Conservation (phyloP, 2,329 filamentous ascomycete species). For the Tolypocladium tropicale region DNA sequence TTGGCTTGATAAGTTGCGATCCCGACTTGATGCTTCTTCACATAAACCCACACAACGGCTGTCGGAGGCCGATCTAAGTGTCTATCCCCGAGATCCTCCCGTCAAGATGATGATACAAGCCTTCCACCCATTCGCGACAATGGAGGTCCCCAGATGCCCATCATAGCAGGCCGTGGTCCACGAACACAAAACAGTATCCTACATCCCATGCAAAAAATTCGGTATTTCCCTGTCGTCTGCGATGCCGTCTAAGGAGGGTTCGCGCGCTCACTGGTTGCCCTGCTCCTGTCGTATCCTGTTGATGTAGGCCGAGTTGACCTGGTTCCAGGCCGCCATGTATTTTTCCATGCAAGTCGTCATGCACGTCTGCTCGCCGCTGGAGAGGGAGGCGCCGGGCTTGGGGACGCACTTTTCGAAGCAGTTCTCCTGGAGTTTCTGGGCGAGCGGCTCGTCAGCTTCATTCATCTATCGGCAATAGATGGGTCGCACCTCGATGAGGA, state of each 20-base stretch:
- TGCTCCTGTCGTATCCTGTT: constrained; percentile 50
- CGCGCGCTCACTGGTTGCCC: constrained; percentile 9
- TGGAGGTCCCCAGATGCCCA: neutral
- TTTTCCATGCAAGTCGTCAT: constrained; percentile 74
- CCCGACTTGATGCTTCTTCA: neutral
- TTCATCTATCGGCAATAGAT: neutral
- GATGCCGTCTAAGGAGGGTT: neutral
- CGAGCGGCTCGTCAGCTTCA: neutral
- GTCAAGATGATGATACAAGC: neutral
- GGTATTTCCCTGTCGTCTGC: neutral
- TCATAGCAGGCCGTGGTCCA: neutral
- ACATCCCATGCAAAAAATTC: neutral
- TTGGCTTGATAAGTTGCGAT: neutral
- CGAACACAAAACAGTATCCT: neutral
- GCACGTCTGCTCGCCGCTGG: constrained; percentile 59
- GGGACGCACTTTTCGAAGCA: constrained; percentile 72
- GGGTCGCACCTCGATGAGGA: constrained; percentile 53
- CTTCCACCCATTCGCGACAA: too few species aligned
- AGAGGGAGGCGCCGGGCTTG: constrained; percentile 56
- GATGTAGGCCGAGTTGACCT: constrained; percentile 60
- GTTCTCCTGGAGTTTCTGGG: constrained; percentile 67
- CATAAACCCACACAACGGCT: neutral
- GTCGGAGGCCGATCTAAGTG: neutral
- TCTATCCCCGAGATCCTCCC: neutral
- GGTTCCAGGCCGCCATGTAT: constrained; percentile 74